phyloP scores from a whole-genome alignment of 208 protist genomes.

The Leishmania lainsoni region DNA sequence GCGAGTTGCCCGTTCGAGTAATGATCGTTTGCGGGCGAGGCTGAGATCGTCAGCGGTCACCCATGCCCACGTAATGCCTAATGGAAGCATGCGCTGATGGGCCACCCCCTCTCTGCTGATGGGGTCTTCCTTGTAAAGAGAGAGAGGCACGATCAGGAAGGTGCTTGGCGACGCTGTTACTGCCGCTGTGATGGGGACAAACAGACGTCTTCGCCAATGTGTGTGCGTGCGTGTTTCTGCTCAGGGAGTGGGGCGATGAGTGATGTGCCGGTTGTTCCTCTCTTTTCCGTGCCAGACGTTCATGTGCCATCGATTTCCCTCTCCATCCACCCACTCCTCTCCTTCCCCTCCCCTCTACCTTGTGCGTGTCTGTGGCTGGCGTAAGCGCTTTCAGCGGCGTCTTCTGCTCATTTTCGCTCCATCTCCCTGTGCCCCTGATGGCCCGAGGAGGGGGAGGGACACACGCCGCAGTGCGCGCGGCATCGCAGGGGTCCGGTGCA shows the following conservation, averaged over 20 bases:
- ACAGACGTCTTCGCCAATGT: slow-evolving; percentile 1
- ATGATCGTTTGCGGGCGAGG: not conserved
- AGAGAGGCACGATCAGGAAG: not conserved
- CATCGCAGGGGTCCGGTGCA: too few relatives aligned
- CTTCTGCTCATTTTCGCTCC: not conserved
- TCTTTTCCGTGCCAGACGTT: too few relatives aligned
- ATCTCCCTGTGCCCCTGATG: not conserved
- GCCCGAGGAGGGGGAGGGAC: too few relatives aligned
- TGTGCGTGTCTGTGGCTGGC: not conserved
- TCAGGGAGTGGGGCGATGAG: too few relatives aligned
- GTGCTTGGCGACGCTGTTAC: not conserved
- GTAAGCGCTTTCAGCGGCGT: not conserved
- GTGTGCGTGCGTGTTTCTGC: not conserved
- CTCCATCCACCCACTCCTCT: too few relatives aligned
- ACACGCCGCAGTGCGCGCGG: too few relatives aligned
- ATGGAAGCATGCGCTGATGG: not conserved
- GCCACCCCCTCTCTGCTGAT: not conserved
- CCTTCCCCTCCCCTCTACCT: too few relatives aligned
- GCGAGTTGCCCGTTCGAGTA: slow-evolving; percentile 71
- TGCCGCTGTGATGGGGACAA: not conserved
- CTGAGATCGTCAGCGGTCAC: not conserved
- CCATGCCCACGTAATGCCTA: not conserved
- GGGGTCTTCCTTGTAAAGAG: not conserved
- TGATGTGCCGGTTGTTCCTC: too few relatives aligned
- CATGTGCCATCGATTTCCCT: too few relatives aligned